These are phyloP conservation scores for Melastoma malabathricum DNA, from an alignment of 345 rosid species.

Conservation along the genomic window DNA sequence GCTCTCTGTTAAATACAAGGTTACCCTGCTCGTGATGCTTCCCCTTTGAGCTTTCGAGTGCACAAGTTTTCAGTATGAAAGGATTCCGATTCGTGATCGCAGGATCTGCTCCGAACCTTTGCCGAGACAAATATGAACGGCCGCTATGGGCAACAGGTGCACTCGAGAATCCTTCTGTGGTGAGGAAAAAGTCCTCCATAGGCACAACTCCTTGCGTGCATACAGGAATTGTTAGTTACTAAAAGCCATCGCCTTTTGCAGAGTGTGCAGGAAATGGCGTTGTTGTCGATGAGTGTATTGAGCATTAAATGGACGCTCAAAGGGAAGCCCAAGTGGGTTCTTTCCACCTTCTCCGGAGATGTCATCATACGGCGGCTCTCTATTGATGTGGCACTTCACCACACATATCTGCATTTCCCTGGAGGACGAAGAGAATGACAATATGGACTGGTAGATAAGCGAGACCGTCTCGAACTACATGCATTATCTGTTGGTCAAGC, in stretches of 20 bases:
- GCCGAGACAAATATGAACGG: slow-evolving; percentile 79
- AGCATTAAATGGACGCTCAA: slow-evolving; percentile 67
- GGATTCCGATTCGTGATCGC: slow-evolving; percentile 15
- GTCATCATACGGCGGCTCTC: slow-evolving; percentile 9
- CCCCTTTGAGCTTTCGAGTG: no score
- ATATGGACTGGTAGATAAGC: no score
- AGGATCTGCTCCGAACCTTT: slow-evolving; percentile 73
- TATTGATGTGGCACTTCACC: no score
- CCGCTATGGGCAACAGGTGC: slow-evolving; percentile 55
- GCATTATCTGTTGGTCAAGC: no score
- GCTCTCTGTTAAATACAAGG: slow-evolving; percentile 77
- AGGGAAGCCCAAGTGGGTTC: slow-evolving; percentile 54
- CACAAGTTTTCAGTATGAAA: not conserved
- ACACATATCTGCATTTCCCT: no score
- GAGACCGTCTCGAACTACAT: no score
- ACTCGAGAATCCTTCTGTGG: slow-evolving; percentile 49
- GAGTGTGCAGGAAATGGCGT: slow-evolving; percentile 76
- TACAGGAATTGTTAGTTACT: no score
- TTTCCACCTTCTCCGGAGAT: slow-evolving; percentile 42
- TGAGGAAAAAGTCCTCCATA: slow-evolving; percentile 11
- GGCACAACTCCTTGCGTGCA: no score
- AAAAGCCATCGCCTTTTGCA: slow-evolving; percentile 2
- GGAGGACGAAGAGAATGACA: no score
- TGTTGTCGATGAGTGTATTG: slow-evolving; percentile 67
- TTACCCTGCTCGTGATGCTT: slow-evolving; percentile 7